Percentiles rank a stretch among this genome's conserved stretches.
These are phyloP conservation scores for Serendipita sp. DNA, from an alignment of 768 basidiomycete species.

Conservation along the genomic window DNA sequence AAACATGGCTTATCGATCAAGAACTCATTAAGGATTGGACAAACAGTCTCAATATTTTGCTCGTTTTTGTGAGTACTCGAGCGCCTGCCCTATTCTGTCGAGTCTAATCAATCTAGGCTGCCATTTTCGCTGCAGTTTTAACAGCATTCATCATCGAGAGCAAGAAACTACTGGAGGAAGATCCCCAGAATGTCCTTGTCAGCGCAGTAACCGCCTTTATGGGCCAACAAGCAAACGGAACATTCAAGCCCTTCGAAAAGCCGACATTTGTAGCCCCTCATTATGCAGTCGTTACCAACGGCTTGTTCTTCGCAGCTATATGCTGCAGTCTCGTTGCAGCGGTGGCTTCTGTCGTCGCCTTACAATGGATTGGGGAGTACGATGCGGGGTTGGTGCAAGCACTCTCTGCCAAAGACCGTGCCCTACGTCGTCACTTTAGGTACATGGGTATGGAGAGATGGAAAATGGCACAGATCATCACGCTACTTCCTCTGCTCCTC, in stretches of 20 bases:
- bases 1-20: not conserved
- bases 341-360: not conserved
- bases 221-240: not conserved
- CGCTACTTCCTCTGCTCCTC: constrained; percentile 8
- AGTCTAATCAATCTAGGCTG: not conserved
- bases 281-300: not conserved
- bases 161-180: not conserved
- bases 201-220: not conserved
- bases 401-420: not conserved
- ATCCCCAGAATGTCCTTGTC: not conserved
- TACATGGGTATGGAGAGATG: not conserved
- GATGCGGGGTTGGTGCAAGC: not conserved
- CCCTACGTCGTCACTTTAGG: not conserved
- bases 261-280: not conserved
- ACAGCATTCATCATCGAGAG: constrained; percentile 3
- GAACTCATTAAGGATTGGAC: not conserved
- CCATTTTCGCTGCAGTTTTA: not conserved
- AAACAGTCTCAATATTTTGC: not conserved
- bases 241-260: not conserved
- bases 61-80: not conserved
- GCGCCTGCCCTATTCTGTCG: no score
- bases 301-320: not conserved
- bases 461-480: not conserved
- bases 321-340: not conserved
- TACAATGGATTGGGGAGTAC: not conserved